Base-by-base conservation (phyloP, 2,329 filamentous ascomycete genomes). In the Bisporella sp. region DNA sequence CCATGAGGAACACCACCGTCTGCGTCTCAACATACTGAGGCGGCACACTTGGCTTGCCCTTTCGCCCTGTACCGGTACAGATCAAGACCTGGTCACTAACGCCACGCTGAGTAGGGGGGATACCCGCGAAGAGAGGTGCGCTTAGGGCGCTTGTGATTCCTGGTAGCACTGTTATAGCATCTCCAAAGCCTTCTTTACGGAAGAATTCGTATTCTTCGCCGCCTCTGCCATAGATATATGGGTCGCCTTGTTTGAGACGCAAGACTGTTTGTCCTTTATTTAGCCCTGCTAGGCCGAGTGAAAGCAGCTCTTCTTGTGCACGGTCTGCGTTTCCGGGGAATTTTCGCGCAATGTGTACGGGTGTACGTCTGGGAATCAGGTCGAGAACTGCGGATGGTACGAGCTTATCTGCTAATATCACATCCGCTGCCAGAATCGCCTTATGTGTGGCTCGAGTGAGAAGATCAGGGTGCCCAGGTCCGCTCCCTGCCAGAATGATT, bases 301-400 rank as follows among this genome's bases (percentile, higher is more conserved):
- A 77, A 3, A 95, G 78, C 4, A 99, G 81, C 68, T 99, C 93
- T 63, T 91, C 83, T 66, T 99, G 93, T 0, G 93, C 93, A 42
- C 82, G 82, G 60, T 99, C 93, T 40, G 93, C 93, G 68, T 99
- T 97, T 28, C 93, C 93, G 1, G 93, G 93, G 69, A 99, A 99
- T 67, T 99, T 99, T 63, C 91, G 86, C 4, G 93, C 92, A 60
- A 99, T 99, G 61, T 89, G 83, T 9, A 97, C 85, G 7, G 86
- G 84, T 6, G 91, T 95, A 48, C 92, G 82, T 35, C 93, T 88
- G 1, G 93, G 93, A 50, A 97, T 87, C 12, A 99, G 80, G 57
- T 92, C 88, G 7, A 99, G 76, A 3, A 99, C 89, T 6, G 86
- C 82, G 0, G 88, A 77, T 0, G 93, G 89, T 4, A 93, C 87